phyloP scores from a whole-genome alignment of 495 filamentous ascomycete genomes.

The Penicillium goetzii region DNA sequence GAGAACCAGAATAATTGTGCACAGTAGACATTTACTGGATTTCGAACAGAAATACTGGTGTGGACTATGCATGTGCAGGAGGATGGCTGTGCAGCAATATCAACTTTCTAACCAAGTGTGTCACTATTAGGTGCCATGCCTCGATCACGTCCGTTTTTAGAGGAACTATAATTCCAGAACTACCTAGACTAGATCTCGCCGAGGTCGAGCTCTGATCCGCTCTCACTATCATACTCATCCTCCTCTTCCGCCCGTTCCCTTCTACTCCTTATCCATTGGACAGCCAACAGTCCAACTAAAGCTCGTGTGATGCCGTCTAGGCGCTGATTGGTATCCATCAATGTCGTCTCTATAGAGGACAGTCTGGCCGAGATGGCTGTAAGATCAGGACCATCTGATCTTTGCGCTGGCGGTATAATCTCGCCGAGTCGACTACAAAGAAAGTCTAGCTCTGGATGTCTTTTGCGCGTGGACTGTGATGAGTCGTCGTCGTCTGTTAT shows the following conservation, averaged over 20 bases:
- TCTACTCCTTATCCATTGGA: background rate
- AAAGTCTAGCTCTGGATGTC: background rate
- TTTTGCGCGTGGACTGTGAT: background rate
- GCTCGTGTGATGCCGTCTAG: background rate
- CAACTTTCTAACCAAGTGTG: no score
- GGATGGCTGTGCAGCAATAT: no score
- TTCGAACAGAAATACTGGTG: background rate
- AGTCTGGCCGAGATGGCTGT: background rate
- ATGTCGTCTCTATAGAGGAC: background rate
- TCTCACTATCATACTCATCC: background rate
- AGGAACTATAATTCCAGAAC: no score
- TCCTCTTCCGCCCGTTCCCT: background rate
- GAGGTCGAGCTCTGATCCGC: no score
- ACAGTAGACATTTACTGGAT: no score
- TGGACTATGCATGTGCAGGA: no score
- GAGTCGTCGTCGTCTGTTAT: background rate
- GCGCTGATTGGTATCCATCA: background rate
- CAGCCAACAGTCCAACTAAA: background rate
- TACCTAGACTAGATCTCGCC: no score
- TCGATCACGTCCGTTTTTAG: background rate
- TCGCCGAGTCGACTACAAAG: background rate
- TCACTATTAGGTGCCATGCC: no score
- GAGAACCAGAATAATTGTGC: no score
- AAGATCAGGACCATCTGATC: background rate
- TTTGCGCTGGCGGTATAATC: background rate